Evolutionary conservation across 2,329 filamentous ascomycete species (phyloP).

Genomic region (Hypoxylon sp.): DNA sequence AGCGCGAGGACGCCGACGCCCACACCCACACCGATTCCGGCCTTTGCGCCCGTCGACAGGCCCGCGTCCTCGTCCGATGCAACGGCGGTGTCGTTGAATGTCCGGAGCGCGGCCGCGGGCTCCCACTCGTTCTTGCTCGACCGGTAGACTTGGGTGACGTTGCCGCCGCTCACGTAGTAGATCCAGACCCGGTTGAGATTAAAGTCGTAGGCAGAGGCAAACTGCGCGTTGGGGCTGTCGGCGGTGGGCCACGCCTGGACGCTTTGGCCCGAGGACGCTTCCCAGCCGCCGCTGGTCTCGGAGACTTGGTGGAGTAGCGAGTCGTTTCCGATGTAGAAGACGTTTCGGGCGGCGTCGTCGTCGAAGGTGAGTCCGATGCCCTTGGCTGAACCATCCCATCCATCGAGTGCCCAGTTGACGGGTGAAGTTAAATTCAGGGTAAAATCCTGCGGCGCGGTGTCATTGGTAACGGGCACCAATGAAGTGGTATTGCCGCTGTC

Average conservation of each 20-base stretch:
- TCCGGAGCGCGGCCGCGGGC: slow-evolving; percentile 40
- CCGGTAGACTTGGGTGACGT: slow-evolving; percentile 47
- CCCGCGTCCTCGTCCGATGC: background rate
- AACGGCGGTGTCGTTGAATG: slow-evolving; percentile 27
- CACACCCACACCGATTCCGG: slow-evolving; percentile 43
- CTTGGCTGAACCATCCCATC: slow-evolving; percentile 29
- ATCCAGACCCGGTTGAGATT: slow-evolving; percentile 45
- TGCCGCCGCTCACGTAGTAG: slow-evolving; percentile 50
- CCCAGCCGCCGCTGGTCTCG: slow-evolving; percentile 46
- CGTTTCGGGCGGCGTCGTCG: slow-evolving; percentile 18
- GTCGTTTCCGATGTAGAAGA: slow-evolving; percentile 47
- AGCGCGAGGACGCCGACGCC: slow-evolving; percentile 46
- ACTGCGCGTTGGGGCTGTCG: slow-evolving; percentile 47
- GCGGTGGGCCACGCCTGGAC: slow-evolving; percentile 49
- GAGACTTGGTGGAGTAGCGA: slow-evolving; percentile 46
- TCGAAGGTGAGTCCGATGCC: slow-evolving; percentile 26
- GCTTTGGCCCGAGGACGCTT: slow-evolving; percentile 27
- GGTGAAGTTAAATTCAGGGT: background rate
- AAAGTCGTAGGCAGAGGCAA: slow-evolving; percentile 47
- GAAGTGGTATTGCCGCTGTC: background rate
- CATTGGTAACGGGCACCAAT: slow-evolving; percentile 15
- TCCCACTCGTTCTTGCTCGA: slow-evolving; percentile 46
- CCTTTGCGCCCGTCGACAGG: slow-evolving; percentile 27
- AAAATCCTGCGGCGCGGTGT: slow-evolving; percentile 12
- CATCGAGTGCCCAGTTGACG: slow-evolving; percentile 17